Base-by-base conservation (phyloP, 2,329 filamentous ascomycete species). In the Fusarium papillatum region DNA sequence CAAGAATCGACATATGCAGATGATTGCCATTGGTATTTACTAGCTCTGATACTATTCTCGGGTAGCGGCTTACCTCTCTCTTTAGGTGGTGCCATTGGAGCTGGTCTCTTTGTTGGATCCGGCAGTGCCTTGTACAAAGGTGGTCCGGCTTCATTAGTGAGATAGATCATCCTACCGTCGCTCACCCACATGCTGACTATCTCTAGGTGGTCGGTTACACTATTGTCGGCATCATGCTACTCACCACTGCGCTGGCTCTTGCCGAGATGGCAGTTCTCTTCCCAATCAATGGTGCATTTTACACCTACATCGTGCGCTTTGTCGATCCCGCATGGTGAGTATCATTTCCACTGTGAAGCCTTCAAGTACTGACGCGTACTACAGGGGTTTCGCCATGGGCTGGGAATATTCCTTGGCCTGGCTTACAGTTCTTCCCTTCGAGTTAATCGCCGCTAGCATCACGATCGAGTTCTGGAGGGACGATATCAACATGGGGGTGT, bases 61-160 rank as follows among this genome's bases (percentile, higher is more conserved):
- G 7, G n/a, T 5, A 46, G n/a, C 10, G 1, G n/a, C 41, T 46
- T 14, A 53, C 24, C 8, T 16, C 24, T 26, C 48, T 53, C 17
- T 22, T 57, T 29, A 46, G 41, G 41, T 14, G 41, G 41, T n/a
- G 89, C 88, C 41, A 91, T 91, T 72, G 89, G 89, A 80, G 89
- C 89, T 80, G 89, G 89, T 84, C 89, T 91, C 83, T 91, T 91
- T 81, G 89, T 91, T 78, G 88, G 89, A 78, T 90, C 88, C 64
- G 89, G 89, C 76, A 80, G 82, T 76, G 88, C 89, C 59, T 84
- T 91, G 36, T 76, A 78, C 73, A 85, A 81, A 62, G 89, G 89
- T 84, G 87, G 86, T 31, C 86, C 86, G 41, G 85, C 80, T 24
- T 84, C 83, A 14, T 24, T 43, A 19, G 63, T 70, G 43, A 31